Percentiles rank a stretch among this genome's conserved stretches.
These are phyloP conservation scores for Artemisia annua DNA, from an alignment of 129 eudicot species.

Conservation along the genomic window DNA sequence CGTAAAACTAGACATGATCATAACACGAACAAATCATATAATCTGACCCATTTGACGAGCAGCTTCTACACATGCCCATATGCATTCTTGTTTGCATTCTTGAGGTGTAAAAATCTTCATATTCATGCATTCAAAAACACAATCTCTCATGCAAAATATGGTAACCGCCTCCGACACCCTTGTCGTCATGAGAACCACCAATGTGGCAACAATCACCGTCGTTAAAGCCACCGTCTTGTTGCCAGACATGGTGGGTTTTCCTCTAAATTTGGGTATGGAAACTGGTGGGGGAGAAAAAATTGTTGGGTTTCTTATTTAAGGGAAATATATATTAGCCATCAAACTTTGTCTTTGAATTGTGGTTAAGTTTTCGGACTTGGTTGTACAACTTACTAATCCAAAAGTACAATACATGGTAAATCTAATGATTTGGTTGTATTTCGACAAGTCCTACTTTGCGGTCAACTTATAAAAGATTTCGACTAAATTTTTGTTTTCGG, in stretches of 20 bases:
- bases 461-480: too few species aligned
- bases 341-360: neutral
- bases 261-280: conserved; percentile 5
- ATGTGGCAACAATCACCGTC: conserved; percentile 4
- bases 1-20: neutral
- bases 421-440: neutral
- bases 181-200: conserved; percentile 9
- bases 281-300: neutral
- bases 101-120: conserved; percentile 28
- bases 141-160: conserved; percentile 24
- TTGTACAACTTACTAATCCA: neutral
- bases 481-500: too few species aligned
- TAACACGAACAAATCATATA: conserved; percentile 1
- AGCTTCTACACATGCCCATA: conserved; percentile 25
- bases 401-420: neutral
- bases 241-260: conserved; percentile 23
- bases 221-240: conserved; percentile 8
- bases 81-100: conserved; percentile 36
- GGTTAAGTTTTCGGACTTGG: neutral
- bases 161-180: conserved; percentile 21
- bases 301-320: conserved; percentile 13
- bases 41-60: conserved; percentile 23
- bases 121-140: conserved; percentile 28
- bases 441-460: neutral
- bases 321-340: neutral